These are phyloP conservation scores for Leucocoprinus leucothites DNA, from an alignment of 768 basidiomycete genomes.

Conservation along the genomic window DNA sequence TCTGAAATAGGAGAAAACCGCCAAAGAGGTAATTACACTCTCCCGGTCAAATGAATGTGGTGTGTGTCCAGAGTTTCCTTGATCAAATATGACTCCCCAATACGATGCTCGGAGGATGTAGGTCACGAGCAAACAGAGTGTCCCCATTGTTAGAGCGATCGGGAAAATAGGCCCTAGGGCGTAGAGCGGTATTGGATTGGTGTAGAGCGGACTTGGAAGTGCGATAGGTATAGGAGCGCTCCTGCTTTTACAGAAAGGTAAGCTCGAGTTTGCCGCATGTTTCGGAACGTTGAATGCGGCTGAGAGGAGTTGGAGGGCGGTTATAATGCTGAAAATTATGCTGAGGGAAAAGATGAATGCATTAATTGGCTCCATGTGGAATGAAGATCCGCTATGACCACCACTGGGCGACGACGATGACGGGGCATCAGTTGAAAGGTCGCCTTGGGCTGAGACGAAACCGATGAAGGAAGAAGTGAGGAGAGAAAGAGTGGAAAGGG, in stretches of 20 bases:
- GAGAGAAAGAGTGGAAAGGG: background rate
- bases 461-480: background rate
- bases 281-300: background rate
- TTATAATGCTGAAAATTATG: background rate
- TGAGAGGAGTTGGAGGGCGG: background rate
- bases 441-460: background rate
- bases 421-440: background rate
- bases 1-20: background rate
- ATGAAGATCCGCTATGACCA: background rate
- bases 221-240: background rate
- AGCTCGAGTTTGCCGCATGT: background rate
- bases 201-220: background rate
- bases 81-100: background rate
- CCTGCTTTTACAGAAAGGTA: background rate
- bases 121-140: background rate
- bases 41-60: background rate
- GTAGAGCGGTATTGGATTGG: background rate
- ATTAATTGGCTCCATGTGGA: background rate
- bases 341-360: background rate
- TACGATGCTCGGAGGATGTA: slow-evolving; percentile 1
- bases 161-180: background rate
- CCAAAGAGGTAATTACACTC: background rate
- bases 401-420: background rate
- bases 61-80: too few relatives aligned
- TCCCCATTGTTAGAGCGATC: background rate